A percentile compares a stretch with the other conserved stretches of the same genome.
phyloP scores from a whole-genome alignment of 495 filamentous ascomycete genomes.

The Talaromyces trachyspermus region DNA sequence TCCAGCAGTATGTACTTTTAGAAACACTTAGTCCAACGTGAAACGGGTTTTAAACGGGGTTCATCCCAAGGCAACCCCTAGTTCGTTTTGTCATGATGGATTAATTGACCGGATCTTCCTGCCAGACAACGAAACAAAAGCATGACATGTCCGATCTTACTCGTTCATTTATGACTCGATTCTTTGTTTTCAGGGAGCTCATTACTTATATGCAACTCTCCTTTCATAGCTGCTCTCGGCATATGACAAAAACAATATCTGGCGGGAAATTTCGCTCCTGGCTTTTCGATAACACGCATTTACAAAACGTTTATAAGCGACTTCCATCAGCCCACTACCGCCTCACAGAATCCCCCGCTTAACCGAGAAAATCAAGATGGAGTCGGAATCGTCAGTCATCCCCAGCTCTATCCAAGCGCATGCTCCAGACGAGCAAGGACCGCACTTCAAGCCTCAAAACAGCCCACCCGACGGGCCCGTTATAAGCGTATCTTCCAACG shows the following conservation, averaged over 20 bases:
- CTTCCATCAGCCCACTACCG: too few relatives aligned
- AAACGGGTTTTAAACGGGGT: too few relatives aligned
- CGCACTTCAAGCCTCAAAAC: neutral
- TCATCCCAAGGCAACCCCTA: too few relatives aligned
- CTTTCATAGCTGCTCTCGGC: neutral
- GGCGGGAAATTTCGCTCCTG: too few relatives aligned
- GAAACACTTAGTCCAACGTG: too few relatives aligned
- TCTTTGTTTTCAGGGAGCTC: neutral
- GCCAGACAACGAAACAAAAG: neutral
- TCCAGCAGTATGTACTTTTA: too few relatives aligned
- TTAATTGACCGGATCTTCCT: neutral
- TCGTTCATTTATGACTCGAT: neutral
- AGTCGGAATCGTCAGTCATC: neutral
- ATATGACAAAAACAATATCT: too few relatives aligned
- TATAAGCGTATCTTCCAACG: neutral
- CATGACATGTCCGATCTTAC: neutral
- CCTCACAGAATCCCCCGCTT: too few relatives aligned
- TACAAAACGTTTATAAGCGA: too few relatives aligned
- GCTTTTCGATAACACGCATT: too few relatives aligned
- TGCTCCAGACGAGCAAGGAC: neutral
- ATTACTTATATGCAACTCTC: neutral
- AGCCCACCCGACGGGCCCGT: neutral
- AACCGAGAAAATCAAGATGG: too few relatives aligned
- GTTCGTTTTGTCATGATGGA: too few relatives aligned
- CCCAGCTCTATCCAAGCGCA: neutral